Base-by-base conservation (phyloP, 768 basidiomycete genomes). In the Termitomyces sp. region DNA sequence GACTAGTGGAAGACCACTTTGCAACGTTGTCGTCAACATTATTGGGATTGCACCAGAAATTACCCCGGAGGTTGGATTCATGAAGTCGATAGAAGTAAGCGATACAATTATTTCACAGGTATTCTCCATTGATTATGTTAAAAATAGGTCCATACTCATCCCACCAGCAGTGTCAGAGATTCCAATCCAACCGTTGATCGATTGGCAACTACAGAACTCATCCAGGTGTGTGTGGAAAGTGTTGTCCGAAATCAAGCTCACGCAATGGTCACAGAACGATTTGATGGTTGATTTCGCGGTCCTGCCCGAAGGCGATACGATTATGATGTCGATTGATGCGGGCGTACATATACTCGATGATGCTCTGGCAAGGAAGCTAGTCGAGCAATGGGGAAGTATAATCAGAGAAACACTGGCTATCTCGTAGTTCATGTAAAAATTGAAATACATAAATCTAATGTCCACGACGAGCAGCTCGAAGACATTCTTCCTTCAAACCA, bases 401-500 rank as follows among this genome's bases (percentile, higher is more conserved):
- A 64, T 66, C 37, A 54, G 46, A 46, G 49, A 64, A 20, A 57
- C 59, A 36, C 54, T 70, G 12, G 52, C 55, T 54, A 50, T 61
- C 37, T 56, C 59, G 51, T 64, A 60, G 24, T 50, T 24, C 5
- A 26, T 47, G 37, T 45, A 55, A n/a, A 42, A n/a, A 9, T 39
- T 8, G 8, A 33, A 13, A 33, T 28, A 34, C 44, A 29, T 54
- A 16, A 41, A 29, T 48, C 29, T 64, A 54, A 65, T 79, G 81
- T 22, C 81, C 84, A 60, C 80, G 78, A 57, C 95, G 82, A 22
- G 97, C 97, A 53, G 84, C 87, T 26, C 75, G 74, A 55, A 98
- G 74, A 72, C 96, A 98, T 62, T 89, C 82, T 37, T 86, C 78
- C 66, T 93, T 91, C 44, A 97, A 68, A 2, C 85, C 88, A 26